Evolutionary conservation across 1,139 yeast species (phyloP), one percentile per base, ranked within the genome.

Genomic region (Tardiomyces digboiensis): DNA sequence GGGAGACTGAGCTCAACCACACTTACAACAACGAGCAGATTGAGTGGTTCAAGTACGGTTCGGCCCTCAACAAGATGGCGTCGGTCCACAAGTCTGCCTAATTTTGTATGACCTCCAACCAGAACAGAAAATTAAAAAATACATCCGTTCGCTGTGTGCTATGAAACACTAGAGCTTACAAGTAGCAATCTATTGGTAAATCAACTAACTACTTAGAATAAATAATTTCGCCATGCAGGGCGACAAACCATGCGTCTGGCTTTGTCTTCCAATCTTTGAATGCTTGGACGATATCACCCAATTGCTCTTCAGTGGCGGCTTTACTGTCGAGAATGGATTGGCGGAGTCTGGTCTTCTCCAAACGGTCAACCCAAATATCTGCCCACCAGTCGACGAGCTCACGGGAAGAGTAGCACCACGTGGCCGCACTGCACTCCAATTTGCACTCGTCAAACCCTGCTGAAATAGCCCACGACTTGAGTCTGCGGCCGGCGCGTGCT

Each of bases 31-130:
- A 66, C 53, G 97, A 91, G 75, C 98, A 91, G 78, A 82, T 91
- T 66, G 97, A 87, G 68, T 91, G 98, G 98, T 91, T 91, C 86
- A 89, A 85, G 80, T 78, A 84, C 62, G 98, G 98, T 76, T 88
- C 97, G 60, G 98, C 98, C 67, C 82, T 91, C 74, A 91, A 91
- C 85, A 86, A 83, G 78, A 89, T 91, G 95, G 89, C 94, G 61
- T 71, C 82, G 57, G 46, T 49, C 45, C 60, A 54, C 47, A 54
- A 38, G 40, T 20, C 20, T 19, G 7, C 22, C 33, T 38, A 16
- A 21, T 8, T 14, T n/a, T 21, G 14, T 21, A 38, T 22, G 21
- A 21, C 12, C 36, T 19, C 12, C 33, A 5, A 26, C 10, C 16
- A 26, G 33, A 13, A 26, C 33, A n/a, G n/a, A 8, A 26, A 26